Evolutionary conservation across 495 filamentous ascomycete genomes (phyloP).

Genomic region (Podospora comata): DNA sequence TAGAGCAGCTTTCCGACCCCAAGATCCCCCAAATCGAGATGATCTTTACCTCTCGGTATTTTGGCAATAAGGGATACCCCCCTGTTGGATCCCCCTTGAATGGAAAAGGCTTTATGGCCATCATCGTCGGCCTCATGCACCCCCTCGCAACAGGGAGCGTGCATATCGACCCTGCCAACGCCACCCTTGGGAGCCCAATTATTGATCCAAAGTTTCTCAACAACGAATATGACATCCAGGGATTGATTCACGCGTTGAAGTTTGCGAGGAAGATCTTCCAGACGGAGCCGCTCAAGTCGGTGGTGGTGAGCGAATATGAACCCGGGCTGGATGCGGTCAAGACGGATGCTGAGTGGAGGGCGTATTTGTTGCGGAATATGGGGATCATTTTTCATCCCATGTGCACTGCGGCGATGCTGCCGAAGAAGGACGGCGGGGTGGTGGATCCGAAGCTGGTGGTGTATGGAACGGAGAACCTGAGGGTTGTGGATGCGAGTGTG

Average conservation of each 20-base stretch:
- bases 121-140: conserved; percentile 39
- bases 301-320: conserved; percentile 31
- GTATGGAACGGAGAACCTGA: conserved; percentile 38
- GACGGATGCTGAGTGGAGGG: conserved; percentile 27
- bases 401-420: conserved; percentile 52
- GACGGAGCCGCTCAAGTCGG: conserved; percentile 18
- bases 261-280: conserved; percentile 23
- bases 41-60: conserved; percentile 34
- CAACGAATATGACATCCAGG: conserved; percentile 30
- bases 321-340: conserved; percentile 22
- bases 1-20: conserved; percentile 23
- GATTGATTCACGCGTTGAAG: conserved; percentile 21
- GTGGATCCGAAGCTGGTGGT: conserved; percentile 48
- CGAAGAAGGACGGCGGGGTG: conserved; percentile 41
- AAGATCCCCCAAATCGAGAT: conserved; percentile 33
- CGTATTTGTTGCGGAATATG: conserved; percentile 22
- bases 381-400: conserved; percentile 32
- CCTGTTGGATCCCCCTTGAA: conserved; percentile 24
- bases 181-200: conserved; percentile 13
- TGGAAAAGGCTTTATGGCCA: conserved; percentile 40
- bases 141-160: conserved; percentile 54
- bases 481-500: conserved; percentile 36
- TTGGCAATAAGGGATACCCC: conserved; percentile 35
- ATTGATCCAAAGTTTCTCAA: conserved; percentile 27
- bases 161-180: conserved; percentile 41